Conservation (phyloP, 2,329 filamentous ascomycete genomes). For the Verticillium nonalfalfae region DNA sequence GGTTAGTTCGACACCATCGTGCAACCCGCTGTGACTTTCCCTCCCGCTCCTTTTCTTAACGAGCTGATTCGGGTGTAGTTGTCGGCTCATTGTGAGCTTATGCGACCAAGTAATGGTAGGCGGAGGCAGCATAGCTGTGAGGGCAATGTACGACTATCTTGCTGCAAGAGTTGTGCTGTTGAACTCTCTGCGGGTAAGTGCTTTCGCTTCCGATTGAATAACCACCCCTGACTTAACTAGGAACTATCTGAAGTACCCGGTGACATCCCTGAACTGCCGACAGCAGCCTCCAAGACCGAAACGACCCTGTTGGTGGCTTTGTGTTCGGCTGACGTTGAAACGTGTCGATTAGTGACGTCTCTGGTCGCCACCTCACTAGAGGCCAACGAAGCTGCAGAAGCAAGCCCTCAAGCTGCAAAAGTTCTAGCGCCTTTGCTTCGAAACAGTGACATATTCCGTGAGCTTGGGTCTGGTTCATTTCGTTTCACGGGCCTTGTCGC, state of each 20-base stretch:
- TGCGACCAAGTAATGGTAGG: constrained; percentile 40
- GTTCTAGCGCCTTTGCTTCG: constrained; percentile 46
- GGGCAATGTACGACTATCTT: constrained; percentile 48
- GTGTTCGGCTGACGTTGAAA: constrained; percentile 59
- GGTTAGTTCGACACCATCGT: constrained; percentile 26
- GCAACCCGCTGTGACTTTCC: neutral
- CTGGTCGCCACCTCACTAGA: constrained; percentile 58
- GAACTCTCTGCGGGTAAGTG: constrained; percentile 39
- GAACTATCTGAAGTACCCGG: constrained; percentile 47
- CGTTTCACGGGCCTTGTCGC: constrained; percentile 63
- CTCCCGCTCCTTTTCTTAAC: neutral
- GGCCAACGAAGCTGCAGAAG: constrained; percentile 50
- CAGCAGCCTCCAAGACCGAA: constrained; percentile 50
- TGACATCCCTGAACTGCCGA: constrained; percentile 47
- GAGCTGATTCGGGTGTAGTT: constrained; percentile 18
- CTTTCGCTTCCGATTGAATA: neutral
- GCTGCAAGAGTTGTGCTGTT: constrained; percentile 48
- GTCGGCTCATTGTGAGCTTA: constrained; percentile 38
- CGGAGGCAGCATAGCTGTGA: constrained; percentile 35
- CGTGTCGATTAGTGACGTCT: constrained; percentile 56
- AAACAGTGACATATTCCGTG: constrained; percentile 54
- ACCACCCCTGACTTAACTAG: constrained; percentile 22
- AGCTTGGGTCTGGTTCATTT: constrained; percentile 58
- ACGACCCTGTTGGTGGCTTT: constrained; percentile 57
- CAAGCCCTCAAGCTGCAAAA: constrained; percentile 41